Evolutionary conservation across 768 basidiomycete species (phyloP).

Genomic region (Suillus brevipes): DNA sequence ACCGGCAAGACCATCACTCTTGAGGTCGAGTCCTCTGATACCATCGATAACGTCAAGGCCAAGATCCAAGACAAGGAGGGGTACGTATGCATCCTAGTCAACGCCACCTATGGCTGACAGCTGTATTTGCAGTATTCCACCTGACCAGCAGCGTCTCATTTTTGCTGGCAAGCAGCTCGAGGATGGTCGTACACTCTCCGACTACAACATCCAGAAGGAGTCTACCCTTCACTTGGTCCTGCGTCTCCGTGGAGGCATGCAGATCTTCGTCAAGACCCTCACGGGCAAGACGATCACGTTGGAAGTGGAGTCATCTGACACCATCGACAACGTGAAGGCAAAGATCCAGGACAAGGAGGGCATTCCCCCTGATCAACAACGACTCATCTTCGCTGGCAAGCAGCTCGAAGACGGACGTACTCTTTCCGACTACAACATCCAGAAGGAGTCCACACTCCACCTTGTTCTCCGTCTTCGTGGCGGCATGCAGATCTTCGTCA

Average conservation of each 20-base stretch:
- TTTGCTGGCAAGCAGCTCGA: slow-evolving; percentile 98
- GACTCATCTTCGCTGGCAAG: slow-evolving; percentile 90
- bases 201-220: slow-evolving; percentile 97
- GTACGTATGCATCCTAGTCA: slow-evolving; percentile 33
- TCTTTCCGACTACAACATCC: slow-evolving; percentile 87
- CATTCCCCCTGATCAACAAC: slow-evolving; percentile 85
- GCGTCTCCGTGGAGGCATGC: slow-evolving; percentile 90
- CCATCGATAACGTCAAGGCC: slow-evolving; percentile 76
- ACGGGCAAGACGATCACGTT: slow-evolving; percentile 94
- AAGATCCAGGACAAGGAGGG: slow-evolving; percentile 97
- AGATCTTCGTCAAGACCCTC: slow-evolving; percentile 79
- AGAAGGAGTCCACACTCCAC: slow-evolving; percentile 81
- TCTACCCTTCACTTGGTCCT: slow-evolving; percentile 93
- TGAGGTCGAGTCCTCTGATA: slow-evolving; percentile 75
- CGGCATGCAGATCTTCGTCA: slow-evolving; percentile 91
- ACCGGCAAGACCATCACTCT: slow-evolving; percentile 84
- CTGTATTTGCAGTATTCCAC: slow-evolving; percentile 23
- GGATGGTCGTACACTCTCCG: slow-evolving; percentile 88
- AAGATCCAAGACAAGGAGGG: slow-evolving; percentile 94
- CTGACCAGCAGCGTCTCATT: slow-evolving; percentile 92
- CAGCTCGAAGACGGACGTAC: slow-evolving; percentile 92
- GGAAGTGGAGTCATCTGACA: slow-evolving; percentile 87
- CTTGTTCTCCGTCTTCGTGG: slow-evolving; percentile 82
- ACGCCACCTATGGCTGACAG: not conserved
- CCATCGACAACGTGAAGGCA: slow-evolving; percentile 85